Base-by-base conservation (phyloP, 345 rosid species). In the Odontarrhena argentea region DNA sequence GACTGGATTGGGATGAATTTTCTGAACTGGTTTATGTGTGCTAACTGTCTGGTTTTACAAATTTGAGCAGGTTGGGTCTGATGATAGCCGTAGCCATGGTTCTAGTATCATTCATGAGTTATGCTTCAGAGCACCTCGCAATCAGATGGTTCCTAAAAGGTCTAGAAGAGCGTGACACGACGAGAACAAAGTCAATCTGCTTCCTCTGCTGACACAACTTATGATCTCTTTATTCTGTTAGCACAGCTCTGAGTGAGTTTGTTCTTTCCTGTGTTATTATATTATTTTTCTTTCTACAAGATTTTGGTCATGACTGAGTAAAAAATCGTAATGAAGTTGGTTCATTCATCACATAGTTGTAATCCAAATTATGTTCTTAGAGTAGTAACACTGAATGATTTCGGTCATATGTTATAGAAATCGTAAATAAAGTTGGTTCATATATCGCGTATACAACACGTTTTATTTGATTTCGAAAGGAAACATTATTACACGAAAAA, bases 81-180 rank as follows among this genome's bases (percentile, higher is more conserved):
- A 91, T 93, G 94, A 86, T 83, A 58, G 89, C 61, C 0, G 96
- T 92, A 71, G 96, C 90, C 62, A 65, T 90, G 15, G 73, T 86
- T 68, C 69, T 93, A 69, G 92, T 87, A 46, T 86, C 97, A 50
- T 88, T 84, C 84, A 93, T 93, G 97, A 84, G 96, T 48, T 85
- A 93, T 63, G 91, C 89, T n/a, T 67, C 96, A 3, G 96, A 86
- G 86, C 88, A 84, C 68, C 96, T 93, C 3, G 87, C 90, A 3
- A 66, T 83, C 37, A 73, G 81, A 57, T 85, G 87, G 26, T 93
- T 84, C 74, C 68, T 83, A 57, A 80, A 66, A 81, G 95, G 98
- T 61, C 76, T 84, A 35, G 94, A 85, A 71, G 92, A 90, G 45
- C 72, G 80, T 38, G 88, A 86, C 75, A 60, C 76, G 15, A 52